Conservation (phyloP, 75 land plant genomes). For the Cryptomeria japonica region DNA sequence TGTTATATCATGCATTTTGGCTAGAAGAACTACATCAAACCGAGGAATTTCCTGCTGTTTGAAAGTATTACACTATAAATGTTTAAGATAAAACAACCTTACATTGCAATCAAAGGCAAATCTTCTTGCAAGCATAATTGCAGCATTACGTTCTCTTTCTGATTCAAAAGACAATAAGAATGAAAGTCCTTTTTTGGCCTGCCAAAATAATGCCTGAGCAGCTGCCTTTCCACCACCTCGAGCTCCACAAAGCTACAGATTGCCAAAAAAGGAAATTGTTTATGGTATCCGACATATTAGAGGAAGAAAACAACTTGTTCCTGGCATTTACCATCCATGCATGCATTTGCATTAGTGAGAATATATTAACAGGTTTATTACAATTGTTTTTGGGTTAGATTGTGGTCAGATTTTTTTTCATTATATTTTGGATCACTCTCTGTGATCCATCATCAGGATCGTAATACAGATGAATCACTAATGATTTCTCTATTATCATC, state of each 20-base stretch:
- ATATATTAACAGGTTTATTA: not conserved
- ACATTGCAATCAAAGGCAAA: slow-evolving; percentile 89
- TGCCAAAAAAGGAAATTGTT: not conserved
- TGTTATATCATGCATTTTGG: not conserved
- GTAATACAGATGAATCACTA: too few relatives aligned
- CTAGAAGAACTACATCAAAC: not conserved
- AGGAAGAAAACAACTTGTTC: not conserved
- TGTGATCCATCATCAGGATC: too few relatives aligned
- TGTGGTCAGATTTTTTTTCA: too few relatives aligned
- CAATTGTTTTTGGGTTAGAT: too few relatives aligned
- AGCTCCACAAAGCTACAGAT: slow-evolving; percentile 76
- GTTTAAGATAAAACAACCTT: slow-evolving; percentile 23
- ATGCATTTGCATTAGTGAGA: not conserved
- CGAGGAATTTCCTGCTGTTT: not conserved
- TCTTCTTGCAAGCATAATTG: slow-evolving; percentile 89
- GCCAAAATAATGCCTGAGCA: slow-evolving; percentile 85
- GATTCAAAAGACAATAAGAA: slow-evolving; percentile 85
- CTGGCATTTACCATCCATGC: not conserved
- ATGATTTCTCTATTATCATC: too few relatives aligned
- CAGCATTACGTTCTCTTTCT: slow-evolving; percentile 90
- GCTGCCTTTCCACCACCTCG: slow-evolving; percentile 89
- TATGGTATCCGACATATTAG: not conserved
- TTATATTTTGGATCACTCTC: too few relatives aligned
- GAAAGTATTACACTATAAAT: not conserved
- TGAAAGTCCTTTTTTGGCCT: slow-evolving; percentile 69